Evolutionary conservation across 306 rosid species (phyloP).

Genomic region (Urtica urens): DNA sequence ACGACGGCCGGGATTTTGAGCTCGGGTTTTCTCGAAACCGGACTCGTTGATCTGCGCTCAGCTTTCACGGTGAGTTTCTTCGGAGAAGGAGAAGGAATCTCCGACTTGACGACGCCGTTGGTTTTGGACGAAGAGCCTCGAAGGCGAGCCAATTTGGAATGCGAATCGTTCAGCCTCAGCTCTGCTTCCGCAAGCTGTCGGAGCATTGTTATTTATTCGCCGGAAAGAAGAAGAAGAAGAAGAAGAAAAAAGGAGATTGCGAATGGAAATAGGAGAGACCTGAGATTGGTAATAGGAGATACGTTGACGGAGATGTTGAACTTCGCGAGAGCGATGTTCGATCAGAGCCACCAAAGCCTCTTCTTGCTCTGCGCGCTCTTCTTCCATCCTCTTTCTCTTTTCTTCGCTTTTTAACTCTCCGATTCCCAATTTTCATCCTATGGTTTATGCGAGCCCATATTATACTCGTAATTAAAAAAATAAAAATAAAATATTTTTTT

Average conservation of each 20-base stretch:
- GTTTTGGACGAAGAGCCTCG: slow-evolving; percentile 28
- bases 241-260: neutral
- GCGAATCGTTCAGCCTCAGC: slow-evolving; percentile 51
- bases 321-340: slow-evolving; percentile 77
- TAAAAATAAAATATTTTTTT: neutral
- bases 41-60: slow-evolving; percentile 46
- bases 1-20: slow-evolving; percentile 59
- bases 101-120: slow-evolving; percentile 17
- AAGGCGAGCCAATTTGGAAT: slow-evolving; percentile 65
- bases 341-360: slow-evolving; percentile 74
- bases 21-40: slow-evolving; percentile 32
- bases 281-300: slow-evolving; percentile 53
- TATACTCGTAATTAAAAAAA: neutral
- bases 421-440: neutral
- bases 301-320: slow-evolving; percentile 44
- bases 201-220: slow-evolving; percentile 8
- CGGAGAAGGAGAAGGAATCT: too few species aligned
- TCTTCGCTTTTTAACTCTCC: slow-evolving; percentile 3
- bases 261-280: slow-evolving; percentile 19
- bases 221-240: neutral
- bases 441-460: neutral
- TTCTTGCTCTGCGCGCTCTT: slow-evolving; percentile 43
- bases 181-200: slow-evolving; percentile 78
- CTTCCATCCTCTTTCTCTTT: neutral
- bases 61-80: slow-evolving; percentile 42